Base-by-base conservation (phyloP, 371 early-diverging fungal species). In the Syncephalastrum racemosum region DNA sequence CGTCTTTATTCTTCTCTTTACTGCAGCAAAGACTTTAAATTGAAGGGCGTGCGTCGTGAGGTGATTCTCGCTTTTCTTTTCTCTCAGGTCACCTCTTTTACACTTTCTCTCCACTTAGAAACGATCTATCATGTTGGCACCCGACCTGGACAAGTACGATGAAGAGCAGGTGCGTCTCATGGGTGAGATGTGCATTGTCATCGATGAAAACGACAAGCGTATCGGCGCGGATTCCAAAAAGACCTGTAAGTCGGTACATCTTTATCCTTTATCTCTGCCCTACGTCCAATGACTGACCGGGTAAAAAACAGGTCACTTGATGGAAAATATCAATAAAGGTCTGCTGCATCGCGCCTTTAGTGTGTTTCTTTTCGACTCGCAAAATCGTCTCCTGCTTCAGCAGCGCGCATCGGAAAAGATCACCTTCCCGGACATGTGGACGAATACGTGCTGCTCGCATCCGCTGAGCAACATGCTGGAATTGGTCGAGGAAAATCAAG, bases 371-470 rank as follows among this genome's bases (percentile, higher is more conserved):
- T 98, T 98, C 81, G 85, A 94, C 56, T 76, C 80, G 41, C 60
- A 80, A 62, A 85, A 85, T 67, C 80, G 88, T 59, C 84, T 98
- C 13, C 82, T 98, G 45, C 83, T 97, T 55, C 97, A 98, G 71
- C 95, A 93, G 70, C 90, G 98, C 23, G 91, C 98, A 4, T 71
- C 75, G 12, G 97, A 95, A 66, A 98, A 98, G 77, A 96, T 97
- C 73, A 98, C 98, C 4, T 98, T 98, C 71, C 98, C 98, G 14
- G 89, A 90, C 47, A 87, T 86, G 83, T 97, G 84, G 81, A 97
- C 98, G 51, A 98, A 98, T 78, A 96, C 98, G 6, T 97, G 97
- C 80, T 98, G 98, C 79, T 93, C 94, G 43, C 98, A 98, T 66
- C 98, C 98, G n/a, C 83, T 97, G 54, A 85, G 88, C 68, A 80